Evolutionary conservation across 805 yeast species (phyloP), one percentile per base, ranked within the genome.

Genomic region (Candida odintsovae): DNA sequence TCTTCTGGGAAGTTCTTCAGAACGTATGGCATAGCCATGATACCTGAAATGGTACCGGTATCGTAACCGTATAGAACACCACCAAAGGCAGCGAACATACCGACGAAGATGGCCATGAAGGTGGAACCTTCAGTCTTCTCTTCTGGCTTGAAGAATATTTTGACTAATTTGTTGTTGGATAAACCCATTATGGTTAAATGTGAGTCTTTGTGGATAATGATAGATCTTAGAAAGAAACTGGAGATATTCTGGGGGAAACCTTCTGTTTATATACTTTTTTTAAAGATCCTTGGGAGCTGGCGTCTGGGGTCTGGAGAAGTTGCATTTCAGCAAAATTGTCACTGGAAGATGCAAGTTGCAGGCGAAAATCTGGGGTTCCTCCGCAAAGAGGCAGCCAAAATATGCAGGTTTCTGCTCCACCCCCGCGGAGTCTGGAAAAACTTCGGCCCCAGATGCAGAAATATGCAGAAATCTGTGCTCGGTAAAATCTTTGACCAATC

Each of bases 21-120:
- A 22, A 76, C 80, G 54, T 76, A 80, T 25, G 65, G 59, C 87
- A 82, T 82, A 55, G 78, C 86, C 70, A 82, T 62, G 40, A 82
- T 76, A 66, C 82, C 84, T 51, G 80, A 77, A 48, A 82, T 80
- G 49, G 80, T 71, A 48, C 86, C 87, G 1, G 86, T 80, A 61
- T 82, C 86, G 58, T 79, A 82, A 46, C 87, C 87, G 52, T 77
- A 81, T 43, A 80, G 68, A 53, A 82, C 71, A 46, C 86, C 87
- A 50, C 83, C 86, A 44, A 80, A 75, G 23, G 86, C 82, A 12
- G 83, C 83, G 45, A 80, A 82, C 49, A 78, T 61, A 54, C 86
- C 82, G 15, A 77, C 78, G 15, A 72, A 62, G 52, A 75, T 62
- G 29, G 81, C 79, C 50, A 70, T 64, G 38, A 64, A 59, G 33